These are phyloP conservation scores for Daedaleopsis sinensis DNA, from an alignment of 768 basidiomycete species.

Conservation along the genomic window DNA sequence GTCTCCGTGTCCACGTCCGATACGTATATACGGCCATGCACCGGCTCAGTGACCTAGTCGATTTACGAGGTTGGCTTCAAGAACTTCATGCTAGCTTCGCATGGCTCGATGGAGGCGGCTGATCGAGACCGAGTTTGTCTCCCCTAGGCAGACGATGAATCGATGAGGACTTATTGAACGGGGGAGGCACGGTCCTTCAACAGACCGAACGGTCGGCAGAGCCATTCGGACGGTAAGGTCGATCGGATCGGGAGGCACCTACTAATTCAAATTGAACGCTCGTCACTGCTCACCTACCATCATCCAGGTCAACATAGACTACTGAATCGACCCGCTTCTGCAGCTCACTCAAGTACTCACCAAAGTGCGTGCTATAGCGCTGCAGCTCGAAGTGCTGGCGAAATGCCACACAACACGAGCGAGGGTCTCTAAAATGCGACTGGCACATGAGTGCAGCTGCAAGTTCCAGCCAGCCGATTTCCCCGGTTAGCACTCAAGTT, in stretches of 20 bases:
- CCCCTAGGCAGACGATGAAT: not conserved
- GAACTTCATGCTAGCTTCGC: constrained; percentile 14
- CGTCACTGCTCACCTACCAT: not conserved
- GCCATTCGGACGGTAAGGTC: too few relatives aligned
- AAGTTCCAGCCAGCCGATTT: constrained; percentile 1
- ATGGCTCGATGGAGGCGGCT: constrained; percentile 5
- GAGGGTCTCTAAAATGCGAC: constrained; percentile 82
- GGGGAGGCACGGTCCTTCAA: too few relatives aligned
- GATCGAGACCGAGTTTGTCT: too few relatives aligned
- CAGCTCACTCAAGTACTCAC: too few relatives aligned
- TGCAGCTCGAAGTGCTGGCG: constrained; percentile 85
- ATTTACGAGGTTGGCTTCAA: not conserved
- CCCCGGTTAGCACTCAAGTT: constrained; percentile 5
- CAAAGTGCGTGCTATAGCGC: constrained; percentile 27
- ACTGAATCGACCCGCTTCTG: too few relatives aligned
- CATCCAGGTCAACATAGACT: not conserved
- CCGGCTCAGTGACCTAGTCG: too few relatives aligned
- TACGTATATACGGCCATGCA: too few relatives aligned
- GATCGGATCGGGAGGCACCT: constrained; percentile 25
- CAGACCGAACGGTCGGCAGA: too few relatives aligned
- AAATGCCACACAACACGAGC: constrained; percentile 82
- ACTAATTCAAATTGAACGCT: too few relatives aligned
- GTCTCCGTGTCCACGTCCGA: too few relatives aligned
- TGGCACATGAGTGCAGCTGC: constrained; percentile 61
- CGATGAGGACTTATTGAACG: too few relatives aligned